These are phyloP conservation scores for Mycosphaerella arachidis DNA, from an alignment of 2,329 filamentous ascomycete genomes.

Conservation along the genomic window DNA sequence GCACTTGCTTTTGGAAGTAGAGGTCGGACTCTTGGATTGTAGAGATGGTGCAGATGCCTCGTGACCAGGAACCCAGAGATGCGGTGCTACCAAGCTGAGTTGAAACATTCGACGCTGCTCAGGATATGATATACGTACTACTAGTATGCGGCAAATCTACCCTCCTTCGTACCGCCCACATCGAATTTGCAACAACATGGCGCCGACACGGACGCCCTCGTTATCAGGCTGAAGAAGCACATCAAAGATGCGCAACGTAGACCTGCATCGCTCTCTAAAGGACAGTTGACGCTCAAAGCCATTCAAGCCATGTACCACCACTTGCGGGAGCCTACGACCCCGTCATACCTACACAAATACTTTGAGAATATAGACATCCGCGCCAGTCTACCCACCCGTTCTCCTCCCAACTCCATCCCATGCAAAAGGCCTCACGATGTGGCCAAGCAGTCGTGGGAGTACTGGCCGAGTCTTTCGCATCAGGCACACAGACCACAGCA, in stretches of 20 bases:
- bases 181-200: neutral
- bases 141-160: neutral
- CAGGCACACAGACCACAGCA: neutral
- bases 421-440: neutral
- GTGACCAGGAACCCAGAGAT: neutral
- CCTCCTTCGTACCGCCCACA: neutral
- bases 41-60: neutral
- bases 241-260: neutral
- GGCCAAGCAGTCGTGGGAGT: neutral
- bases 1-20: slow-evolving; percentile 42
- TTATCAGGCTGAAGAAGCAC: neutral
- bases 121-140: neutral
- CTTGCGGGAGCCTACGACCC: neutral
- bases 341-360: neutral
- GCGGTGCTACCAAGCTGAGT: neutral
- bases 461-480: neutral
- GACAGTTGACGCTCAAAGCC: neutral
- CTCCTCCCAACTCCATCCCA: neutral
- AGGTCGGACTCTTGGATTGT: slow-evolving; percentile 16
- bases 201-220: neutral
- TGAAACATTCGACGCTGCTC: neutral
- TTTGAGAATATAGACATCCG: too few relatives aligned
- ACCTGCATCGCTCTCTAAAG: neutral
- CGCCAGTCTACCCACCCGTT: neutral
- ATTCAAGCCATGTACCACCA: neutral